Conservation (phyloP, 768 basidiomycete genomes). For the Termitomyces heimii region DNA sequence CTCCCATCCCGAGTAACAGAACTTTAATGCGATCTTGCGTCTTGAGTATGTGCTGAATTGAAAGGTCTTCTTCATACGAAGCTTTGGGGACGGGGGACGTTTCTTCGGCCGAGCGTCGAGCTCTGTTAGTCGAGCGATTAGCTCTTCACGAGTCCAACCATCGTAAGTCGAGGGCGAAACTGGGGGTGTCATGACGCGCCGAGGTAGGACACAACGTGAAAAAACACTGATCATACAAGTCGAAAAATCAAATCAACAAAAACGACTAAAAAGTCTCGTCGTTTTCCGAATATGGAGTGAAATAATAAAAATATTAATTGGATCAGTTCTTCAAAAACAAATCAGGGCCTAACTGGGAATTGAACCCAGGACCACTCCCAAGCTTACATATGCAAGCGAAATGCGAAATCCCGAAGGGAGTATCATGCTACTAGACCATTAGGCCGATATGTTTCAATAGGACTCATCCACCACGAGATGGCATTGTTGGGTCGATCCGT, state of each 20-base stretch:
- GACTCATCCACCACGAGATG: no score
- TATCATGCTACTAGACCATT: constrained; percentile 26
- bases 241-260: not conserved
- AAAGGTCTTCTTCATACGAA: constrained; percentile 31
- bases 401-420: constrained; percentile 17
- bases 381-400: not conserved
- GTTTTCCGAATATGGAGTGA: no score
- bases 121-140: constrained; percentile 57
- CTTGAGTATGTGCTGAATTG: constrained; percentile 62
- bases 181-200: constrained; percentile 11
- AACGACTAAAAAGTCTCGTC: no score
- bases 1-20: constrained; percentile 89
- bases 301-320: no score
- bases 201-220: constrained; percentile 8
- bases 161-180: constrained; percentile 30
- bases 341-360: constrained; percentile 14
- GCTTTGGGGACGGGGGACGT: constrained; percentile 19
- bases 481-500: no score
- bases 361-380: constrained; percentile 25
- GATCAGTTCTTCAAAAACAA: no score
- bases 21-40: constrained; percentile 91
- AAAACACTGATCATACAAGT: constrained; percentile 8
- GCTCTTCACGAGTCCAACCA: constrained; percentile 49
- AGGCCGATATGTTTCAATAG: constrained; percentile 1
- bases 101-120: constrained; percentile 39